These are phyloP conservation scores for Wickerhamomyces chambardii DNA, from an alignment of 805 yeast species.

Conservation along the genomic window DNA sequence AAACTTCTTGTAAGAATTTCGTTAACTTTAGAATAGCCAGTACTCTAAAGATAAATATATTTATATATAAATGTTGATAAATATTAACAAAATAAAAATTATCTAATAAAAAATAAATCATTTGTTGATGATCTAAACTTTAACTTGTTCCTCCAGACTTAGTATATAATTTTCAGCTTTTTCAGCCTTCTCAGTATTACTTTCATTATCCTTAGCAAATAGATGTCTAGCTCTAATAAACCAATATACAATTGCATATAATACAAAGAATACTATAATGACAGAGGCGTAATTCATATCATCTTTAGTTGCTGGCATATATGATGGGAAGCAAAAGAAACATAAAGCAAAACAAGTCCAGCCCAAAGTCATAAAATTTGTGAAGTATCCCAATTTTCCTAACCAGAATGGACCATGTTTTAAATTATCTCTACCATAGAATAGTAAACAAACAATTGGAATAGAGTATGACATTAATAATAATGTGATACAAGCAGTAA, in stretches of 20 bases:
- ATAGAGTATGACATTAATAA: slow-evolving; percentile 48
- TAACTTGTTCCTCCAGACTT: too few species aligned
- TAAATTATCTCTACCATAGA: slow-evolving; percentile 41
- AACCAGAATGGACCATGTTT: slow-evolving; percentile 63
- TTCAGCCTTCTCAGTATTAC: too few species aligned
- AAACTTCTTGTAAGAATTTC: too few species aligned
- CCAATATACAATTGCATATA: slow-evolving; percentile 46
- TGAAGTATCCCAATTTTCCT: slow-evolving; percentile 41
- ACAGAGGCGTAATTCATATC: slow-evolving; percentile 64
- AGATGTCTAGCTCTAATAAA: slow-evolving; percentile 25
- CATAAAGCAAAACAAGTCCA: slow-evolving; percentile 56
- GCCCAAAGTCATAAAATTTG: slow-evolving; percentile 38
- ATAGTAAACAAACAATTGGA: slow-evolving; percentile 39
- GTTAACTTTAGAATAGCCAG: too few species aligned
- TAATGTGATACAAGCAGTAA: slow-evolving; percentile 51
- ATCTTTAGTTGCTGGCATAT: slow-evolving; percentile 49
- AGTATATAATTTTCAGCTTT: too few species aligned
- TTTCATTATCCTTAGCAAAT: slow-evolving; percentile 21
- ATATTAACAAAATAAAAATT: too few species aligned
- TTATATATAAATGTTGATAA: too few species aligned
- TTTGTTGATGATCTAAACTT: too few species aligned
- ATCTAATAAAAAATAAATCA: too few species aligned
- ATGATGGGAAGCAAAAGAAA: slow-evolving; percentile 57
- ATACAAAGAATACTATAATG: slow-evolving; percentile 37
- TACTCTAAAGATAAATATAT: too few species aligned